phyloP scores from a whole-genome alignment of 306 rosid genomes.

The Acacia melanoxylon region DNA sequence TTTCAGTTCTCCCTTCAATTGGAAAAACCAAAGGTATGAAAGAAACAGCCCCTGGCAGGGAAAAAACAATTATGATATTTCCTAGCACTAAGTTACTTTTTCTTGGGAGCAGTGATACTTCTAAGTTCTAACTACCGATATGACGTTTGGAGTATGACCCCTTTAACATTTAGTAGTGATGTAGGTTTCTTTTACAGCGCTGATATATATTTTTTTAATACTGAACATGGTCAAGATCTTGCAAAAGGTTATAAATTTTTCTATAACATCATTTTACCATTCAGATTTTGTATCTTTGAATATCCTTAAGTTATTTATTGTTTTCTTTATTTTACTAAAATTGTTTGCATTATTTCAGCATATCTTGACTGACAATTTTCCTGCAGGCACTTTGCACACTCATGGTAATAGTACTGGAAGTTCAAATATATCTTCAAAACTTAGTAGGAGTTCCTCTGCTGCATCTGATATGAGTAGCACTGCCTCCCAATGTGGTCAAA shows the following conservation, averaged over 20 bases:
- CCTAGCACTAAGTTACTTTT: background rate
- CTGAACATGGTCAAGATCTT: background rate
- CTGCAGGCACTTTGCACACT: constrained; percentile 48
- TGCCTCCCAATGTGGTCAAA: constrained; percentile 47
- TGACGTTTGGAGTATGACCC: background rate
- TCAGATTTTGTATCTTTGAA: background rate
- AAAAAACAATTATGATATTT: background rate
- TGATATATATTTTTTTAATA: background rate
- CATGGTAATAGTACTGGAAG: constrained; percentile 33
- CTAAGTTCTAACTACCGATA: background rate
- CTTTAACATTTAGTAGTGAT: background rate
- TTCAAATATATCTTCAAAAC: constrained; percentile 37
- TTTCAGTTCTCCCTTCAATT: constrained; percentile 61
- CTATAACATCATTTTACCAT: background rate
- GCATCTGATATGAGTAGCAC: constrained; percentile 65
- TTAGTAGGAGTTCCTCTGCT: constrained; percentile 62
- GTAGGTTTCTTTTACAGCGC: background rate
- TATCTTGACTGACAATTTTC: constrained; percentile 23
- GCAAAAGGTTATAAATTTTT: background rate
- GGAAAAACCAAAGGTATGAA: constrained; percentile 66
- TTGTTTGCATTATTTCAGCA: background rate
- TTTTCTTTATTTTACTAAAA: constrained; percentile 3
- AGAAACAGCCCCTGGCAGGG: background rate
- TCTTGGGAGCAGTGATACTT: background rate
- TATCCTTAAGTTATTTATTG: background rate